Evolutionary conservation across 192 early-diverging fungal genomes (phyloP).

Genomic region (Podila clonocystis): DNA sequence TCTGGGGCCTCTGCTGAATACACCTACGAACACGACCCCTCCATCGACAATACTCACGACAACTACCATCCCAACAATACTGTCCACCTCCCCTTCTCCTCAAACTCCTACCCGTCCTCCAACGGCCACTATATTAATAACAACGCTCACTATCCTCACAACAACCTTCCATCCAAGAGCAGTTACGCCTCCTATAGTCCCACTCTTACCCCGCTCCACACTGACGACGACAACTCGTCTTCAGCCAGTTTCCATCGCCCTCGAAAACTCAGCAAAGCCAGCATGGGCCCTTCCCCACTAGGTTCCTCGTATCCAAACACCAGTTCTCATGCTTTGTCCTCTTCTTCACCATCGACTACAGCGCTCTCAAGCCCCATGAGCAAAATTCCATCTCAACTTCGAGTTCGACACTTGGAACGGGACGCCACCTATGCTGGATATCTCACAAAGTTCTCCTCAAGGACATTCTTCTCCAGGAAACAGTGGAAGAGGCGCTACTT

Average conservation of each 20-base stretch:
- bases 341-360: conserved; percentile 9
- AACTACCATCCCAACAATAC: conserved; percentile 1
- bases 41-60: conserved; percentile 3
- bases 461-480: conserved; percentile 51
- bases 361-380: neutral
- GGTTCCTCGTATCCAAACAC: conserved; percentile 13
- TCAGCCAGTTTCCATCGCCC: conserved; percentile 36
- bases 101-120: neutral
- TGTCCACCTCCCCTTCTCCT: neutral
- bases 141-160: conserved; percentile 1
- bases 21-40: neutral
- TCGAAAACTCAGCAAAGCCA: conserved; percentile 33
- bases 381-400: conserved; percentile 16
- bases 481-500: conserved; percentile 57
- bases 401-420: conserved; percentile 40
- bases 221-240: conserved; percentile 45
- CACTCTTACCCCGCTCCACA: conserved; percentile 16
- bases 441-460: conserved; percentile 47
- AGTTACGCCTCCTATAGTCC: conserved; percentile 1
- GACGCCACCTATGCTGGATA: conserved; percentile 37
- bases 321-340: conserved; percentile 17
- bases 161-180: conserved; percentile 1
- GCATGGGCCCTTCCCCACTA: conserved; percentile 33
- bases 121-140: neutral
- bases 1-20: neutral